These are phyloP conservation scores for Lunasporangiospora selenospora DNA, from an alignment of 192 early-diverging fungal species.

Conservation along the genomic window DNA sequence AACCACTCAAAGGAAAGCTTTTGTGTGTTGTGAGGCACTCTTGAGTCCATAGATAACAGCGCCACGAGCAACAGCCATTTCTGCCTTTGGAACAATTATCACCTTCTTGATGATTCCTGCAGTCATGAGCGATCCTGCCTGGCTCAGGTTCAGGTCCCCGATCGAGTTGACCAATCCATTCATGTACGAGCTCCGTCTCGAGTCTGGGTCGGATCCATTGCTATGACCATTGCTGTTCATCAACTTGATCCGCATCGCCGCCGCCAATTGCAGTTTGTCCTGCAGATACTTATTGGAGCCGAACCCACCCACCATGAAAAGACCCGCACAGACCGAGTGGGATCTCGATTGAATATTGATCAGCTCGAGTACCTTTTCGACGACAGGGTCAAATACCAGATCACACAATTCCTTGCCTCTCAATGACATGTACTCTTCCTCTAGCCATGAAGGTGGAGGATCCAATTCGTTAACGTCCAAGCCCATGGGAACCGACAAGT, in stretches of 20 bases:
- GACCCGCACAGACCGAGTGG: conserved; percentile 45
- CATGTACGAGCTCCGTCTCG: background rate
- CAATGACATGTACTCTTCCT: conserved; percentile 51
- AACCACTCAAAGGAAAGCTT: conserved; percentile 34
- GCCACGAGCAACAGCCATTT: conserved; percentile 44
- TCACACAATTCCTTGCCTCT: conserved; percentile 49
- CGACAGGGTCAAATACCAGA: conserved; percentile 57
- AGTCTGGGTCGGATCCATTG: background rate
- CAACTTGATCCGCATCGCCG: conserved; percentile 4
- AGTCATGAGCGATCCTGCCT: background rate
- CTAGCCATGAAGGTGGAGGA: conserved; percentile 34
- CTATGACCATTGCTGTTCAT: background rate
- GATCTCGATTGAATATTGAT: conserved; percentile 41
- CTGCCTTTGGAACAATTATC: conserved; percentile 43
- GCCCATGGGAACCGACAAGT: conserved; percentile 41
- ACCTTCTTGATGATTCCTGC: conserved; percentile 44
- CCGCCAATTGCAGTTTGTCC: conserved; percentile 8
- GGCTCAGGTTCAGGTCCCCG: conserved; percentile 27
- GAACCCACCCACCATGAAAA: conserved; percentile 62
- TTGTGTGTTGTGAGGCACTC: conserved; percentile 44
- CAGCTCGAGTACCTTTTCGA: conserved; percentile 45
- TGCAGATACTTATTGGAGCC: conserved; percentile 56
- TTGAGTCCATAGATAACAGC: conserved; percentile 51
- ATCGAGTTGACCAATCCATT: conserved; percentile 11
- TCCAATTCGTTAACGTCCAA: conserved; percentile 44